Evolutionary conservation across 116 monocot genomes (phyloP).

Genomic region (Trichopus zeylanicus): DNA sequence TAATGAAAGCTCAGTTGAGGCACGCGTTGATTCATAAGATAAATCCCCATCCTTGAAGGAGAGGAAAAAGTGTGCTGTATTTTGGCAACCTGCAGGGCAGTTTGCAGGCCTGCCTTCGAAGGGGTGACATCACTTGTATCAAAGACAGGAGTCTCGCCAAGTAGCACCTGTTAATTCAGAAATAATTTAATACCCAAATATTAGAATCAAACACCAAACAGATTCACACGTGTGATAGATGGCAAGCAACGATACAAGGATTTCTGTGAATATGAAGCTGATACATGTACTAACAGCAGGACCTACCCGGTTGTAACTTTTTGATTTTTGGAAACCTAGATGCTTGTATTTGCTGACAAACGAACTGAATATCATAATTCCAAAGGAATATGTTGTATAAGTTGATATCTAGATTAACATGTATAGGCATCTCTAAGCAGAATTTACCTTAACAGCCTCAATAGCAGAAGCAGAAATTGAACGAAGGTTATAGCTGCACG

Average conservation of each 20-base stretch:
- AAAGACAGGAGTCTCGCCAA: conserved; percentile 22
- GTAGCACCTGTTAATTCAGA: conserved; percentile 15
- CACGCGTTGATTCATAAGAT: neutral
- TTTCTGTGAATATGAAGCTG: too few relatives aligned
- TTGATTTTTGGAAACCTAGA: too few relatives aligned
- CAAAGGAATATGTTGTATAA: too few relatives aligned
- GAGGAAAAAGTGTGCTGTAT: conserved; percentile 25
- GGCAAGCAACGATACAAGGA: too few relatives aligned
- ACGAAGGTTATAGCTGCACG: conserved; percentile 75
- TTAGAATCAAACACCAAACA: neutral
- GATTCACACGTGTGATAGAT: too few relatives aligned
- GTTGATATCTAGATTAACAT: too few relatives aligned
- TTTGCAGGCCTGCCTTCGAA: conserved; percentile 19
- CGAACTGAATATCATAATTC: too few relatives aligned
- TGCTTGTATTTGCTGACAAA: too few relatives aligned
- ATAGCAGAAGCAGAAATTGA: conserved; percentile 89
- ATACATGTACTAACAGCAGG: too few relatives aligned
- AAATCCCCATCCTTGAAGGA: conserved; percentile 3
- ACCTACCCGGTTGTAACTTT: too few relatives aligned
- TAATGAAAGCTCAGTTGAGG: neutral
- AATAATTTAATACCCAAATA: neutral
- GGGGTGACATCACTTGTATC: conserved; percentile 8
- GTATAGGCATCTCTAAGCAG: neutral
- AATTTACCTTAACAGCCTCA: conserved; percentile 63
- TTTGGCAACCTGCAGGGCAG: conserved; percentile 22